phyloP scores from a whole-genome alignment of 1,139 yeast genomes.

The Saccharomyces hybrid region DNA sequence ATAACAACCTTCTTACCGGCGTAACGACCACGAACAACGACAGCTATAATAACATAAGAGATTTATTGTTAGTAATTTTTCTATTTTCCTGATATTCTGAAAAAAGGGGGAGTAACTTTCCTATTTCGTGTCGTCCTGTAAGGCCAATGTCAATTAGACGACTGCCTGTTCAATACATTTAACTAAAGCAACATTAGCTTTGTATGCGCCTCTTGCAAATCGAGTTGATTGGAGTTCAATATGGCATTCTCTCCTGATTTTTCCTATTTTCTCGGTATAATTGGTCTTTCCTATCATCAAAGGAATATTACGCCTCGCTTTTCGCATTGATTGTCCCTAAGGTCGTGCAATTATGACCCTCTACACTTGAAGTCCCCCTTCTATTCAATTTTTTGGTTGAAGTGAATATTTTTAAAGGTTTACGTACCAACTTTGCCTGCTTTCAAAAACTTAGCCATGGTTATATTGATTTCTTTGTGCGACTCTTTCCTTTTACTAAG shows the following conservation, averaged over 20 bases:
- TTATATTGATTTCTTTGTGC: not conserved
- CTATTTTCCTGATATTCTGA: not conserved
- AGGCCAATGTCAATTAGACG: not conserved
- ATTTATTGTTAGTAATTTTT: constrained; percentile 41
- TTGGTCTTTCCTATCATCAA: not conserved
- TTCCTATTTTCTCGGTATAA: not conserved
- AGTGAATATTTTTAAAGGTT: not conserved
- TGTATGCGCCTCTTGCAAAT: not conserved
- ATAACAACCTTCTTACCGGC: constrained; percentile 99
- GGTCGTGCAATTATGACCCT: not conserved
- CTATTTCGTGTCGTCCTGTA: not conserved
- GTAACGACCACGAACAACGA: constrained; percentile 99
- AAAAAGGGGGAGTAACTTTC: not conserved
- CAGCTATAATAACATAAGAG: constrained; percentile 74
- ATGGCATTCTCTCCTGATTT: not conserved
- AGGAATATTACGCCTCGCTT: not conserved
- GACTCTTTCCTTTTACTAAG: not conserved
- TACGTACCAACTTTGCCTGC: constrained; percentile 9
- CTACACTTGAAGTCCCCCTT: not conserved
- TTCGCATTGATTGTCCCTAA: not conserved
- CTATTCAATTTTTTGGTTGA: not conserved
- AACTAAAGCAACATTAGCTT: too few species aligned
- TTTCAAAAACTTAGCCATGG: not conserved
- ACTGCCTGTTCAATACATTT: not conserved
- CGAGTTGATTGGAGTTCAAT: not conserved